A percentile compares a stretch with the other conserved stretches of the same genome.
phyloP scores from a whole-genome alignment of 2,329 filamentous ascomycete genomes.

The Verticillium longisporum region DNA sequence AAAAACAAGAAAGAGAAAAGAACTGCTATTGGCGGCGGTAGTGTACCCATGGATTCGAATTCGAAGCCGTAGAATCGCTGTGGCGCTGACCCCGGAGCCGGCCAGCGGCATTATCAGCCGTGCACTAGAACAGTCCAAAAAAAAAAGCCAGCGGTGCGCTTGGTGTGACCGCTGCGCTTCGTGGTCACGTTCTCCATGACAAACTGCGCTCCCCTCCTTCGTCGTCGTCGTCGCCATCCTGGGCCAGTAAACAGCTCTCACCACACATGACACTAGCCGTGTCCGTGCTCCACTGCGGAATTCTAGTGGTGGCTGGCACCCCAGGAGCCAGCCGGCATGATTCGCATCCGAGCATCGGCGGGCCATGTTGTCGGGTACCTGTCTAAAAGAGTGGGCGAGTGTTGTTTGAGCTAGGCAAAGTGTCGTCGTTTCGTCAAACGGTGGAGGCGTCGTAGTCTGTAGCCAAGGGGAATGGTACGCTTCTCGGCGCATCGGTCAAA shows the following conservation, averaged over 20 bases:
- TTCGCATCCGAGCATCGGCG: not conserved
- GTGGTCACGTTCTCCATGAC: not conserved
- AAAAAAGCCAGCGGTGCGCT: too few species aligned
- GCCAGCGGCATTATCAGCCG: too few species aligned
- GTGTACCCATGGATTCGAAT: too few species aligned
- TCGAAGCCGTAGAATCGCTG: too few species aligned
- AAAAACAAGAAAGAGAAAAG: too few species aligned
- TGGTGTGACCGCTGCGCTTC: too few species aligned
- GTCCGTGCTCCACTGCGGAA: not conserved
- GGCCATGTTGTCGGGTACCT: not conserved
- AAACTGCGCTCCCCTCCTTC: not conserved
- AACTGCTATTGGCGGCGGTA: too few species aligned
- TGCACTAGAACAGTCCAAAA: too few species aligned
- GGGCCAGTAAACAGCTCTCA: not conserved
- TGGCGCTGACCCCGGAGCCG: too few species aligned
- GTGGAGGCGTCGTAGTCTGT: not conserved
- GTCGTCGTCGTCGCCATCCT: not conserved
- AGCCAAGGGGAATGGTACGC: not conserved
- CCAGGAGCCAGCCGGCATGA: not conserved
- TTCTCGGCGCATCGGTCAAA: not conserved
- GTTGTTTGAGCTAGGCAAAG: not conserved
- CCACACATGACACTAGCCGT: not conserved
- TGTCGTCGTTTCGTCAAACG: not conserved
- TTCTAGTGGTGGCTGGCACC: not conserved
- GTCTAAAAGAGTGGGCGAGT: not conserved